Conservation (phyloP, 306 rosid genomes). For the Quercus bicolor region DNA sequence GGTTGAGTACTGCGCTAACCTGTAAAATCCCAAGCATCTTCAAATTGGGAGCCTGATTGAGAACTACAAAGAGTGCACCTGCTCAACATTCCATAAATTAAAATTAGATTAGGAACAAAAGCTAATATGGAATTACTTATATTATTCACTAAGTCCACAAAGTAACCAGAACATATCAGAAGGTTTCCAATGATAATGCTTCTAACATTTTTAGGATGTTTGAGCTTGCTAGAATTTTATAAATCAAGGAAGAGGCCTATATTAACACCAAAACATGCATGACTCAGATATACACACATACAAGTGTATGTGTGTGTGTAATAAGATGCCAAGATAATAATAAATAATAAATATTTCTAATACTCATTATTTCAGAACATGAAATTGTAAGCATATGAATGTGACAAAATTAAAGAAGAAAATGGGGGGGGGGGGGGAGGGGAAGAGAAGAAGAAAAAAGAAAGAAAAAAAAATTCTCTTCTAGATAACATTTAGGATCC, state of each 20-base stretch:
- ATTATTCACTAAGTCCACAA: background rate
- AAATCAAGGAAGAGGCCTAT: background rate
- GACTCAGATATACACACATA: background rate
- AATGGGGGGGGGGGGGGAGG: too few relatives aligned
- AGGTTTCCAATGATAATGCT: background rate
- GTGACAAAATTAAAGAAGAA: background rate
- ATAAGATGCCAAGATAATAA: background rate
- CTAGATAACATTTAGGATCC: background rate
- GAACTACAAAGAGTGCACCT: constrained; percentile 85
- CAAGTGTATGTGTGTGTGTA: background rate
- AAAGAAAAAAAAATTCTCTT: background rate
- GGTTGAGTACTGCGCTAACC: constrained; percentile 33
- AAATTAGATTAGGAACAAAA: constrained; percentile 24
- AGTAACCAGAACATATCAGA: background rate
- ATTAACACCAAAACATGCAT: background rate
- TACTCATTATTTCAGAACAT: background rate
- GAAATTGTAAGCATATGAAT: background rate
- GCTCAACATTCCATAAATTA: constrained; percentile 31
- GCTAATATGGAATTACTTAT: background rate
- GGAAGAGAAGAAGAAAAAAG: too few relatives aligned
- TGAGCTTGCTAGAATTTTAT: background rate
- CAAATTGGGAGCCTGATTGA: constrained; percentile 77
- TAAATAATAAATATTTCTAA: background rate
- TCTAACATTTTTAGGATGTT: background rate
- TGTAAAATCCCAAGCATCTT: constrained; percentile 90